Base-by-base conservation (phyloP, 352 stramenopile genomes). In the Blastocystis sp. region DNA sequence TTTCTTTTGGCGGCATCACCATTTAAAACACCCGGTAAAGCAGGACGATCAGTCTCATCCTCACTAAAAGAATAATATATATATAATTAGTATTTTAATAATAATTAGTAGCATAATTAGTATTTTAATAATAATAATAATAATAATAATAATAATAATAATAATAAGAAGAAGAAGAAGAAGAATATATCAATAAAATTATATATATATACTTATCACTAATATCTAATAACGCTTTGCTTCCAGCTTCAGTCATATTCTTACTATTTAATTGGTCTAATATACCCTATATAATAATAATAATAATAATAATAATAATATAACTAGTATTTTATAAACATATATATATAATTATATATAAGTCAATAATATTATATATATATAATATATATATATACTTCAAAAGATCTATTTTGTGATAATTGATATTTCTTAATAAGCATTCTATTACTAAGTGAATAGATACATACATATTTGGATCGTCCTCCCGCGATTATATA, bases 391-490 rank as follows among this genome's bases (percentile, higher is more conserved):
- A 23, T n/a, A n/a, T n/a, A n/a, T 4, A 11, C 31, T 4, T 69
- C 68, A 0, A 88, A 68, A 27, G 78, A 88, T 37, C 88, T 71
- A 72, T 96, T 96, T 75, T 95, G 90, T 25, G 83, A 94, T 35
- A 99, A 78, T 75, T 96, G 88, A 69, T 96, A 98, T 69, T 98
- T 98, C 65, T 95, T 94, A 40, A 99, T 72, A 47, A 99, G 71
- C 24, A 96, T 85, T 54, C 81, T 73, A 35, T 79, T 70, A 19
- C 77, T 85, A 32, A 89, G 80, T 67, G 93, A 83, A 76, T 98
- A 99, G 64, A 98, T 95, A 67, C 92, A 99, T 48, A 98, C 83
- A 68, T 93, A 98, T 71, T 95, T 95, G 45, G 81, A 93, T 46
- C 87, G 86, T 9, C 91, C 90, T 52, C 88, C 90, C 2, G 88